phyloP scores from a whole-genome alignment of 495 filamentous ascomycete species.

The Penicillium antarcticum region DNA sequence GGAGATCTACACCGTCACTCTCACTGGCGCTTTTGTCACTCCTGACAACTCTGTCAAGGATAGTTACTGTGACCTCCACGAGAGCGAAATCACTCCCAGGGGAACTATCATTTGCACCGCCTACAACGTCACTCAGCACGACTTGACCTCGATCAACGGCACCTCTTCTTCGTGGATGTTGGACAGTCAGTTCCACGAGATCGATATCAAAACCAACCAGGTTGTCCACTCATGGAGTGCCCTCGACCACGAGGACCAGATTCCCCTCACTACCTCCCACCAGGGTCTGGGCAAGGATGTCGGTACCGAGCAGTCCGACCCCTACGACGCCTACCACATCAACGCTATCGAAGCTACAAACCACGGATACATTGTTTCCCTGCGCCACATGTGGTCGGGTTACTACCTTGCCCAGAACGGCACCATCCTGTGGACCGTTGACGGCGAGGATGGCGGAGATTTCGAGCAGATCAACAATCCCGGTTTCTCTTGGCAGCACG shows the following conservation, averaged over 20 bases:
- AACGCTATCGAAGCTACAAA: conserved; percentile 34
- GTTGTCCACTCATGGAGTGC: conserved; percentile 32
- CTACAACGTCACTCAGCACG: conserved; percentile 49
- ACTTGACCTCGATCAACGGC: conserved; percentile 41
- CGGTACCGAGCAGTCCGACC: conserved; percentile 19
- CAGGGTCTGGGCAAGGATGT: conserved; percentile 12
- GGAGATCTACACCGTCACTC: conserved; percentile 35
- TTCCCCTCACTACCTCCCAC: conserved; percentile 25
- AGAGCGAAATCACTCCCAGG: conserved; percentile 43
- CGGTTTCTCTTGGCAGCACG: conserved; percentile 45
- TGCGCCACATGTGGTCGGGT: conserved; percentile 35
- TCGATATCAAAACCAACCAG: conserved; percentile 30
- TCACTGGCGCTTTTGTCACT: conserved; percentile 25
- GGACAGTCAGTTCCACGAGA: conserved; percentile 46
- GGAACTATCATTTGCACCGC: conserved; percentile 54
- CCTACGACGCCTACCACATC: conserved; percentile 42
- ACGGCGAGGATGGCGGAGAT: conserved; percentile 38
- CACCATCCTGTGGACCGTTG: conserved; percentile 36
- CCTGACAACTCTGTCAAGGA: conserved; percentile 24
- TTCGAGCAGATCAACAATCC: conserved; percentile 37
- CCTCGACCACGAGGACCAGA: conserved; percentile 23
- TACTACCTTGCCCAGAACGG: conserved; percentile 34
- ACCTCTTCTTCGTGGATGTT: conserved; percentile 41
- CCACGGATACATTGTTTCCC: conserved; percentile 37
- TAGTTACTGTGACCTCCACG: conserved; percentile 44